Evolutionary conservation across 352 stramenopile genomes (phyloP).

Genomic region (Globisporangium lucens): DNA sequence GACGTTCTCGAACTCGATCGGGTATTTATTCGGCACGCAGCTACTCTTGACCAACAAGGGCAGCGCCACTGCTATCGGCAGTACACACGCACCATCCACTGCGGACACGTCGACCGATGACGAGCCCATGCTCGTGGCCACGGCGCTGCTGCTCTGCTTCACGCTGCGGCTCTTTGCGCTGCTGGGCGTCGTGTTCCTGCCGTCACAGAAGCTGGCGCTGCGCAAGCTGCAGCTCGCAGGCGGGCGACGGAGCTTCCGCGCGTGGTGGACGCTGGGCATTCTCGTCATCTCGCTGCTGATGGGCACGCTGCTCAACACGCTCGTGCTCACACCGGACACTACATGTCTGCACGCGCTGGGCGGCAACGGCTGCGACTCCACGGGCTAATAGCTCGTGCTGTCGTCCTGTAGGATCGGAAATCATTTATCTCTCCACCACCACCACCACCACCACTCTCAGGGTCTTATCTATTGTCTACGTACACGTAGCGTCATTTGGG

Average conservation of each 20-base stretch:
- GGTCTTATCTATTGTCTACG: background rate
- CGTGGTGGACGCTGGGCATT: conserved; percentile 24
- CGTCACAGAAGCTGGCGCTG: conserved; percentile 19
- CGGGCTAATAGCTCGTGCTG: background rate
- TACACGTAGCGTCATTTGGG: background rate
- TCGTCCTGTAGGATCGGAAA: background rate
- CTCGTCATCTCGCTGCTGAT: conserved; percentile 19
- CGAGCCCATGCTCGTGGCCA: conserved; percentile 30
- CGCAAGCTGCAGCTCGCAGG: conserved; percentile 11
- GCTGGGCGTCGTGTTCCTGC: conserved; percentile 24
- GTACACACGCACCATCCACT: background rate
- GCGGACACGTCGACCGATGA: conserved; percentile 8
- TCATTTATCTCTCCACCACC: background rate
- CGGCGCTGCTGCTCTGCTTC: conserved; percentile 25
- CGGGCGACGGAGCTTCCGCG: conserved; percentile 14
- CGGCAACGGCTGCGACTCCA: conserved; percentile 20
- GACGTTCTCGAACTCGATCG: conserved; percentile 22
- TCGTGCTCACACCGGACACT: conserved; percentile 30
- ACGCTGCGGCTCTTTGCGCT: conserved; percentile 25
- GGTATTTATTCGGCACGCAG: conserved; percentile 19
- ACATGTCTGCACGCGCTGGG: conserved; percentile 29
- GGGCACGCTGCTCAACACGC: conserved; percentile 20
- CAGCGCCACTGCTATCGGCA: conserved; percentile 2
- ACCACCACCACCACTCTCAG: background rate
- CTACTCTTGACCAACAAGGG: conserved; percentile 11